Conservation (phyloP, 257 asterid genomes). For the Nicotiana benthamiana region DNA sequence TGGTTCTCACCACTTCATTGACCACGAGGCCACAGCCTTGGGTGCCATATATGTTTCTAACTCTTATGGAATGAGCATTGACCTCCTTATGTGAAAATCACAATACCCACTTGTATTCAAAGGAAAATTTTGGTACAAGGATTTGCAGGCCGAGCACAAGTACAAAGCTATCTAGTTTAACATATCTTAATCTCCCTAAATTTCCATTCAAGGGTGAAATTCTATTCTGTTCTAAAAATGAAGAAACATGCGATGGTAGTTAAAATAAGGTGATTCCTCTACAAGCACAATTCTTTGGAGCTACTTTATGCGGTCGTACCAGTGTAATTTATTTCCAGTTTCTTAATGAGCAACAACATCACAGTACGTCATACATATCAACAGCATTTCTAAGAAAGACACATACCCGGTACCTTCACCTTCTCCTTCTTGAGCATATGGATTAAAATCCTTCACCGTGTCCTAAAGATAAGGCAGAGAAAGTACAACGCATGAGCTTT, state of each 20-base stretch:
- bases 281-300: not conserved
- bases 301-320: not conserved
- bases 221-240: too few relatives aligned
- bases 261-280: not conserved
- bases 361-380: not conserved
- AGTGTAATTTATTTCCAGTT: not conserved
- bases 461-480: conserved; percentile 36
- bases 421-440: conserved; percentile 54
- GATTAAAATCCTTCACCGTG: conserved; percentile 70
- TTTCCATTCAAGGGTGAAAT: not conserved
- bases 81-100: not conserved
- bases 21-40: too few relatives aligned
- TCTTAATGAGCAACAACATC: not conserved
- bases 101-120: not conserved
- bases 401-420: conserved; percentile 97
- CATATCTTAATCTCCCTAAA: not conserved
- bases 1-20: too few relatives aligned
- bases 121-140: not conserved
- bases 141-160: not conserved
- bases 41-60: not conserved
- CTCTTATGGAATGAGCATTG: not conserved
- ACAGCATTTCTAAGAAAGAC: conserved; percentile 9
- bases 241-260: not conserved
- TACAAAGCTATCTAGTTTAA: not conserved
- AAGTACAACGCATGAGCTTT: not conserved